Conservation (phyloP, 192 early-diverging fungal species). For the Obelidium mucronatum region DNA sequence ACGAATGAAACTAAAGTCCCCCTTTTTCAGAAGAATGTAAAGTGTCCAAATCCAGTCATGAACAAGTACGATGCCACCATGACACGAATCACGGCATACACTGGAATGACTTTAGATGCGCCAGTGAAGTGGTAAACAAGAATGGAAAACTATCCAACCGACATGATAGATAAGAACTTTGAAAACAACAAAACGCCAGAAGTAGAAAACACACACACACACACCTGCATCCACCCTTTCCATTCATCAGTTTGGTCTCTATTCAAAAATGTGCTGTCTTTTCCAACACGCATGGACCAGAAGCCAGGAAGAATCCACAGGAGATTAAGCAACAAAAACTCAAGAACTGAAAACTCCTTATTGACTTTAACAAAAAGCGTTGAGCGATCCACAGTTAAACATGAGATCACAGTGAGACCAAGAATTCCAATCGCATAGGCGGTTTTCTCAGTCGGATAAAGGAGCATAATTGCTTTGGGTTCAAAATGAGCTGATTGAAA, state of each 20-base stretch:
- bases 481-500: conserved; percentile 36
- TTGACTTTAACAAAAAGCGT: conserved; percentile 70
- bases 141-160: conserved; percentile 18
- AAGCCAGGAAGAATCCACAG: conserved; percentile 53
- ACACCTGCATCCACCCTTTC: conserved; percentile 89
- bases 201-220: no score
- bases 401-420: conserved; percentile 59
- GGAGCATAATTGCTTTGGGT: conserved; percentile 21
- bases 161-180: background rate
- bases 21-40: conserved; percentile 75
- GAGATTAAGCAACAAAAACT: conserved; percentile 57
- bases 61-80: conserved; percentile 82
- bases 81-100: conserved; percentile 78
- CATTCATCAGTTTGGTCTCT: conserved; percentile 86
- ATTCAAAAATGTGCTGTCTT: conserved; percentile 67
- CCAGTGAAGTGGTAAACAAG: conserved; percentile 74
- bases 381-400: conserved; percentile 75
- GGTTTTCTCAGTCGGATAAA: conserved; percentile 47
- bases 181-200: background rate
- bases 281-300: conserved; percentile 52
- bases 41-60: conserved; percentile 86
- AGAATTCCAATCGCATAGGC: conserved; percentile 62
- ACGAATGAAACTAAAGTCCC: conserved; percentile 70
- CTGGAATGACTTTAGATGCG: conserved; percentile 63
- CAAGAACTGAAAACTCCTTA: conserved; percentile 59